These are phyloP conservation scores for Pyrenochaeta sp. DNA, from an alignment of 2,329 filamentous ascomycete genomes.

Conservation along the genomic window DNA sequence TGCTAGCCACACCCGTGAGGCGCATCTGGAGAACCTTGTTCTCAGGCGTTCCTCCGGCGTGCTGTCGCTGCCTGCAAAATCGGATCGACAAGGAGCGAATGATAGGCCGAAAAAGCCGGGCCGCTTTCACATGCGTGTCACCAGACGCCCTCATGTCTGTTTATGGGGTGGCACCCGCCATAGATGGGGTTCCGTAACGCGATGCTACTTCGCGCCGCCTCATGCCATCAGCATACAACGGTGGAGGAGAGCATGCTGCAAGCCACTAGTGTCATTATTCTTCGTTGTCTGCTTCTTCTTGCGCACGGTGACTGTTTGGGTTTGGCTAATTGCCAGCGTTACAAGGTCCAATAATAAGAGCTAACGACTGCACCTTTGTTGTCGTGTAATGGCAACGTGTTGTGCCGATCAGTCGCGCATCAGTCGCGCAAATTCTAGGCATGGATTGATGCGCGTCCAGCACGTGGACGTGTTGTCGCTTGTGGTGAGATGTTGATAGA, in stretches of 20 bases:
- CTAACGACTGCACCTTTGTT: no score
- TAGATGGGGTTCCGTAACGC: conserved; percentile 18
- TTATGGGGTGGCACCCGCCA: conserved; percentile 19
- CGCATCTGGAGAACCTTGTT: conserved; percentile 44
- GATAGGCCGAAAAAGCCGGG: conserved; percentile 9
- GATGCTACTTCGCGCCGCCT: conserved; percentile 25
- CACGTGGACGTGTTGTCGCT: not conserved
- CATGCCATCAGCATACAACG: conserved; percentile 24
- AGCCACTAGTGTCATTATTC: conserved; percentile 17
- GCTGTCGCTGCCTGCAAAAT: conserved; percentile 7
- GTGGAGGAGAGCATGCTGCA: conserved; percentile 17
- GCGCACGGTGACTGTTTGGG: not conserved
- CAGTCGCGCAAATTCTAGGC: conserved; percentile 3
- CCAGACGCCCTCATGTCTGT: conserved; percentile 13
- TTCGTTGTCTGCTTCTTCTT: conserved; percentile 10
- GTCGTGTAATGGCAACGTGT: conserved; percentile 6
- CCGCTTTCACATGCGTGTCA: conserved; percentile 35
- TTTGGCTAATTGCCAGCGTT: conserved; percentile 2
- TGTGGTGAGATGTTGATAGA: not conserved
- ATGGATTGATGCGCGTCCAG: not conserved
- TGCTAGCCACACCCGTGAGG: conserved; percentile 41
- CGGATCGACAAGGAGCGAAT: conserved; percentile 29
- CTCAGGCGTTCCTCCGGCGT: conserved; percentile 24
- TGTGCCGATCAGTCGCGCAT: conserved; percentile 11
- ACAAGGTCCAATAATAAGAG: not conserved